Evolutionary conservation across 441 rosid species (phyloP).

Genomic region (Kokia cookei): DNA sequence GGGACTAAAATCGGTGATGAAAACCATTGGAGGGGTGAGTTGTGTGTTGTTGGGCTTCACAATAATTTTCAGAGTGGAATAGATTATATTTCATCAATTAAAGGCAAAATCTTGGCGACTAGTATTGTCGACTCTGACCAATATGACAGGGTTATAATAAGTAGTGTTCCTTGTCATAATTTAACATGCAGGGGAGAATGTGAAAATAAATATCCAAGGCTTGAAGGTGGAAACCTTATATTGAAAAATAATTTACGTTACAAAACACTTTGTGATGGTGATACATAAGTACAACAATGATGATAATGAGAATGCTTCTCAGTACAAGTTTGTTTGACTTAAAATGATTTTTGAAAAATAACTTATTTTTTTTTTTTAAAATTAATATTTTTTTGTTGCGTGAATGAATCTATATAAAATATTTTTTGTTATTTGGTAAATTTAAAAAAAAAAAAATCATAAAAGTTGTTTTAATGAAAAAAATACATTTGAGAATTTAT

Average conservation of each 20-base stretch:
- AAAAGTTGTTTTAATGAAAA: too few relatives aligned
- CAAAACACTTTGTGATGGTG: constrained; percentile 24
- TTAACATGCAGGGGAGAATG: constrained; percentile 19
- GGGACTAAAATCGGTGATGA: constrained; percentile 19
- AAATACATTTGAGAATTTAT: too few relatives aligned
- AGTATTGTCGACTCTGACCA: constrained; percentile 23
- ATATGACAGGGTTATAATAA: background rate
- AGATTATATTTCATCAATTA: background rate
- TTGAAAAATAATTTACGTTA: constrained; percentile 24
- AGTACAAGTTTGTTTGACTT: background rate
- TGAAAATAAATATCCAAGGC: constrained; percentile 30
- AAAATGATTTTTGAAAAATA: too few relatives aligned
- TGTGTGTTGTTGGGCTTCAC: constrained; percentile 17
- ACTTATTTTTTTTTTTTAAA: too few relatives aligned
- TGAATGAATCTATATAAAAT: too few relatives aligned
- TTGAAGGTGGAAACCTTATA: constrained; percentile 35
- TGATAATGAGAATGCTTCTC: background rate
- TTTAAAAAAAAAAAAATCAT: background rate
- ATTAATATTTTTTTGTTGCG: too few relatives aligned
- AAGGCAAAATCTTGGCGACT: background rate
- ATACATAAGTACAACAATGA: background rate
- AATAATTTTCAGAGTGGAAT: constrained; percentile 7
- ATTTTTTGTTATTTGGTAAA: background rate
- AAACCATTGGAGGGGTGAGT: constrained; percentile 16
- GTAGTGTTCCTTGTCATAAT: background rate